Base-by-base conservation (phyloP, 2,329 filamentous ascomycete genomes). In the Metarhizium rileyi region DNA sequence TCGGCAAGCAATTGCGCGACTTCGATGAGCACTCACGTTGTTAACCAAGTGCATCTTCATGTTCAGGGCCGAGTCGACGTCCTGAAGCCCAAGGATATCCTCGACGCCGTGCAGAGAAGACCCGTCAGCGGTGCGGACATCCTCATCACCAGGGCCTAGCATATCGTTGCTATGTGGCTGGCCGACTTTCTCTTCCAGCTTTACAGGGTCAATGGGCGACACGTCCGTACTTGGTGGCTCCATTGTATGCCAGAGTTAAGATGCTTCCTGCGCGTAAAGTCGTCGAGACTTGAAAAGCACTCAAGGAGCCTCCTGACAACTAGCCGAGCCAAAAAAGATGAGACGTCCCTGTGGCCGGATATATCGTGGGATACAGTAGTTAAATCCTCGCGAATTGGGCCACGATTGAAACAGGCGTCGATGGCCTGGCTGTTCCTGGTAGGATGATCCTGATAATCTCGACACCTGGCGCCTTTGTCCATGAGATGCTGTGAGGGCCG, bases 41-140 rank as follows among this genome's bases (percentile, higher is more conserved):
- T 86, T 87, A 52, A 86, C 75, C 26, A 86, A 69, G 56, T 81
- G 75, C 80, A 86, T 86, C 63, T 86, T 86, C 38, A 75, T 75
- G 56, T 78, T 78, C 42, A 86, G 66, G 1, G 76, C 80, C 4
- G 79, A 77, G 59, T 86, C 81, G 26, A 78, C 65, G 57, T 78
- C 72, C 62, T 84, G 76, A 48, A 72, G 64, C 4, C 69, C 71
- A 14, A 85, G 69, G 23, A 85, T 64, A 56, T 85, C 81, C 49
- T 69, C 62, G 43, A 56, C 62, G 20, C 57, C 53, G 26, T 44
- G 50, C 27, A 59, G 28, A 23, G 60, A 63, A 16, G 55, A 53
- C 36, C 47, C 55, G 28, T 58, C 56, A 42, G 52, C 48, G 25
- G 52, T 51, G 25, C 47, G 50, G 27, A 53, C 44, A 41, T 53